Base-by-base conservation (phyloP, 2,329 filamentous ascomycete species). In the Laburnicola sp. region DNA sequence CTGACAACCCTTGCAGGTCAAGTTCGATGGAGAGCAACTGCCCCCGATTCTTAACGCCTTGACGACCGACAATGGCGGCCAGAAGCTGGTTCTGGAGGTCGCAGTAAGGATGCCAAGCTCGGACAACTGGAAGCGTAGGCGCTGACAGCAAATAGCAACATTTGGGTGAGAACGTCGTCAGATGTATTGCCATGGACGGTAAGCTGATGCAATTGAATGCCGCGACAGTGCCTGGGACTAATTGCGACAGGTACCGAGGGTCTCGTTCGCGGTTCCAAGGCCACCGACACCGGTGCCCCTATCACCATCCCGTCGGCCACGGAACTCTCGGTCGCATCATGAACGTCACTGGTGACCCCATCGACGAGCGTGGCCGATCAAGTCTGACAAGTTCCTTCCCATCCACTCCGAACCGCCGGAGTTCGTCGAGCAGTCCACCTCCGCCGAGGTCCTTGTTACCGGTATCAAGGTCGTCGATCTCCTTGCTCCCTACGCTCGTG, bases 111-210 rank as follows among this genome's bases (percentile, higher is more conserved):
- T 62, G 61, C 60, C 60, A 62, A 63, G 59, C 56, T 40, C 36
- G 49, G 39, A 60, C 56, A 61, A 25, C 45, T 57, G 50, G 56
- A 59, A 60, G 51, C 48, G 53, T 43, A 51, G 51, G 48, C 42
- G 57, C 68, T 72, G 59, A 72, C 57, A 25, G 26, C 50, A 21
- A 49, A 51, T 70, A 97, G 91, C 94, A 99, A 97, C 94, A 97
- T 86, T 82, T 99, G 79, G 94, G 94, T 82, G 90, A 99, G 84
- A 96, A 91, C 84, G 90, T 97, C 76, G 94, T 99, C 78, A 88
- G 94, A 80, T 96, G 91, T 80, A 99, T 99, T 96, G 94, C 94
- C 81, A 99, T 99, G 94, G 94, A 99, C 81, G 94, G 93, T 95
- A 86, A 79, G 85, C 60, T 16, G 48, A 51, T 44, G 35, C 22